Base-by-base conservation (phyloP, 163 green algal genomes). In the Scenedesmus sp. region DNA sequence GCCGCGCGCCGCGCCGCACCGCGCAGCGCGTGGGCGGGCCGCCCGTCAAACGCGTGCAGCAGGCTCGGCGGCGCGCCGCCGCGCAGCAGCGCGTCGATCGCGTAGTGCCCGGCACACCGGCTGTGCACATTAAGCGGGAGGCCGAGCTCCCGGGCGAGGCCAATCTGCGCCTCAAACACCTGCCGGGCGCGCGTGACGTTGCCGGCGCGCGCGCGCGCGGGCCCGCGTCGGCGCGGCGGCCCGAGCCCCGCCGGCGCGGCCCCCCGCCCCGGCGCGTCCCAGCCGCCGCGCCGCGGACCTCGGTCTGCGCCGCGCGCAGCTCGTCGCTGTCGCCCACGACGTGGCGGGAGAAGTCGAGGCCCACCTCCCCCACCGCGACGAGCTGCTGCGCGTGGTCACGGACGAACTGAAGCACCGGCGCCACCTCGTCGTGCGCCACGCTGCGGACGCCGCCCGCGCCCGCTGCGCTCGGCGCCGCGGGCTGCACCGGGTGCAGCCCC, bases 21-120 rank as follows among this genome's bases (percentile, higher is more conserved):
- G n/a, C n/a, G n/a, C 29, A 81, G 47, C 4, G 73, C 73, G 29
- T 74, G 60, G n/a, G 22, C 33, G 13, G 63, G 15, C 18, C 63
- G 56, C 48, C 73, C 73, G 26, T 81, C 73, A 81, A 81, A 81
- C 11, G 73, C 73, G 18, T 81, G 73, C n/a, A 81, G 31, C 50
- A 81, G 29, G 2, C 47, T 62, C 31, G 20, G 56, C 3, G 4
- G 14, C 53, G 18, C 33, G 53, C 20, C n/a, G 39, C 24, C 26
- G 33, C 1, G 58, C 58, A 26, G 17, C 58, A 66, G 58, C 57
- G 9, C 15, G 14, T 20, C 18, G 39, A 10, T 10, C 39, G 39
- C 39, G 39, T 47, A 10, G 39, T 47, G 39, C 39, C 39, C 39
- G 7, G 39, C 39, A 47, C 39, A 15, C 7, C 39, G 39, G 10